Evolutionary conservation across 2,329 filamentous ascomycete species (phyloP), one percentile per base, ranked within the genome.

Genomic region (Acrodontium crateriforme): DNA sequence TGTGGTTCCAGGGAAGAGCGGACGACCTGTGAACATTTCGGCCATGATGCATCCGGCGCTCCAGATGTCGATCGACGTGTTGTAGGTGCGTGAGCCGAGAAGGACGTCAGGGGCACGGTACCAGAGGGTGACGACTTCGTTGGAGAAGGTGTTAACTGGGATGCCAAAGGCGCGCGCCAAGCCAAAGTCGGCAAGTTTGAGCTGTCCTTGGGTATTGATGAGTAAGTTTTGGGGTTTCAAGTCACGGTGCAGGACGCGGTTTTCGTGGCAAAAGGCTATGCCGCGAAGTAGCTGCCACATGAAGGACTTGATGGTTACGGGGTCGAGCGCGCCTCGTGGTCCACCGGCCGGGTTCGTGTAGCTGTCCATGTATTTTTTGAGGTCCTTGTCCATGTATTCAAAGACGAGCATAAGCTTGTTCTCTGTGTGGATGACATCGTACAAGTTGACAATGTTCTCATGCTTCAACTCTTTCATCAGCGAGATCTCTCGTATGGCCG

Each of bases 351-450:
- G 43, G 13, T 35, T 40, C 19, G 35, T 29, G 34, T 50, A 49
- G 32, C 38, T 45, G 54, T 98, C 89, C 89, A 98, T 98, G 59
- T 94, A 95, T 52, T 91, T 83, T 65, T 98, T 98, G 8, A 98
- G 63, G 50, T 98, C 89, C 53, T 85, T 84, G 58, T 98, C 89
- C 87, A 98, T 94, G 58, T 77, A 93, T 57, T 98, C 89, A 46
- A 98, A 98, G 7, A 98, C 89, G 21, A 98, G 75, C 89, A 98
- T 98, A 32, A 98, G 74, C 57, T 98, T 98, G 62, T 95, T 98
- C 64, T 98, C 89, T 33, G 89, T 98, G 58, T 98, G 89, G 48
- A 98, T 95, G 31, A 98, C 89, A 66, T 98, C 89, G 67, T 95
- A 83, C 4, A 98, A 74, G 34, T 78, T 82, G 46, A 98, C 85